A percentile compares a stretch with the other conserved stretches of the same genome.
These are phyloP conservation scores for Lepiota venenata DNA, from an alignment of 768 basidiomycete species.

Conservation along the genomic window DNA sequence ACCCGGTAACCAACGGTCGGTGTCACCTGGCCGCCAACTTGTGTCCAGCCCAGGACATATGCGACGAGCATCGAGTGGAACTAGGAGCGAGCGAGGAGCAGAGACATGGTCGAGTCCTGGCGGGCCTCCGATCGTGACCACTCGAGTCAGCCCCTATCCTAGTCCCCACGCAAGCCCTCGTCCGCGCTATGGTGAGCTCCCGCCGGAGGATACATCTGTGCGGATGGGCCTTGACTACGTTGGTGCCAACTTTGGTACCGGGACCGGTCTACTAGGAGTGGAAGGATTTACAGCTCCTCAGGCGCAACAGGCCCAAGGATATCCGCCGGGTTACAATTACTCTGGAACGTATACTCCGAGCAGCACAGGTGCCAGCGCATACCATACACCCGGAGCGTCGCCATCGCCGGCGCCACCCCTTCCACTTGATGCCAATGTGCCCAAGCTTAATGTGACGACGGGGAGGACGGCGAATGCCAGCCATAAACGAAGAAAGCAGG, in stretches of 20 bases:
- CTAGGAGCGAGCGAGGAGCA: constrained; percentile 37
- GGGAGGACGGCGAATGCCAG: constrained; percentile 86
- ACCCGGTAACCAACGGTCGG: background rate
- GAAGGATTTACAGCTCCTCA: constrained; percentile 5
- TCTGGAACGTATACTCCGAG: constrained; percentile 14
- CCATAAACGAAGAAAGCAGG: constrained; percentile 81
- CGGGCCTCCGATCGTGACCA: constrained; percentile 21
- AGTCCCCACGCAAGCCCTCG: constrained; percentile 66
- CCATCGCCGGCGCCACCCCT: constrained; percentile 8
- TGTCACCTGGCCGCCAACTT: constrained; percentile 11
- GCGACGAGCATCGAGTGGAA: constrained; percentile 39
- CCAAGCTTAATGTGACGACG: constrained; percentile 87
- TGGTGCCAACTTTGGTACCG: constrained; percentile 2
- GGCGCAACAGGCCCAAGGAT: background rate
- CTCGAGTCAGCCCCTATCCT: constrained; percentile 60
- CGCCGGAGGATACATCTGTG: constrained; percentile 19
- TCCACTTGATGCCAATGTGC: constrained; percentile 19
- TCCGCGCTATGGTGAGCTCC: constrained; percentile 48
- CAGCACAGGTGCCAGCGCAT: constrained; percentile 8
- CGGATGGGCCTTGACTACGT: constrained; percentile 1
- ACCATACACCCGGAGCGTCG: constrained; percentile 10
- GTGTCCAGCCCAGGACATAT: constrained; percentile 28
- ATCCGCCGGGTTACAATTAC: constrained; percentile 11
- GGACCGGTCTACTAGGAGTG: constrained; percentile 7
- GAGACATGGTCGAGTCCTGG: constrained; percentile 21